Evolutionary conservation across 768 basidiomycete species (phyloP).

Genomic region (Lactifluus volemus): DNA sequence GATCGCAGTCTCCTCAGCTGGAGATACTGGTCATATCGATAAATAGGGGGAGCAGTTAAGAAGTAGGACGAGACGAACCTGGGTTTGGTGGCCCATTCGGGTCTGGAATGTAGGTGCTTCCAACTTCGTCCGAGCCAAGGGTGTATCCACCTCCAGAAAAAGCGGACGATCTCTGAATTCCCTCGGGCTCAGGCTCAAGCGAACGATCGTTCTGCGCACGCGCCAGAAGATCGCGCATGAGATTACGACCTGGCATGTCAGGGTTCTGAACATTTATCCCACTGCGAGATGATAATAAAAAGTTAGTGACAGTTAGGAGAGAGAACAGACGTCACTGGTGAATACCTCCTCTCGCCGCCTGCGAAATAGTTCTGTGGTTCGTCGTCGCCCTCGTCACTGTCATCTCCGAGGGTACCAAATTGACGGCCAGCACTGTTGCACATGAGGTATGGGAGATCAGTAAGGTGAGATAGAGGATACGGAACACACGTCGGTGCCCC

Average conservation of each 20-base stretch:
- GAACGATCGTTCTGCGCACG: slow-evolving; percentile 63
- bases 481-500: slow-evolving; percentile 9
- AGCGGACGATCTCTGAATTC: slow-evolving; percentile 20
- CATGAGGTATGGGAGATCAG: not conserved
- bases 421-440: slow-evolving; percentile 19
- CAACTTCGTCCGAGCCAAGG: slow-evolving; percentile 85
- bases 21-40: not conserved
- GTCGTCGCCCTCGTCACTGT: slow-evolving; percentile 37
- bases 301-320: not conserved
- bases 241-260: slow-evolving; percentile 42
- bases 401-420: slow-evolving; percentile 36
- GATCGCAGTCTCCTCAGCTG: slow-evolving; percentile 43
- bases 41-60: not conserved
- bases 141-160: slow-evolving; percentile 75
- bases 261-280: slow-evolving; percentile 89
- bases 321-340: not conserved
- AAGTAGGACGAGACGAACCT: slow-evolving; percentile 20
- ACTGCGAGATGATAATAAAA: slow-evolving; percentile 33
- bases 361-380: slow-evolving; percentile 66
- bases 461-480: not conserved
- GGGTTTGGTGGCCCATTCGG: slow-evolving; percentile 35
- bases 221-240: slow-evolving; percentile 65
- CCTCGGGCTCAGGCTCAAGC: not conserved
- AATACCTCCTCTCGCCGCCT: slow-evolving; percentile 88
- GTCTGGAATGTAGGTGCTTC: slow-evolving; percentile 69